A percentile compares a stretch with the other conserved stretches of the same genome.
Evolutionary conservation across 768 basidiomycete species (phyloP).

Genomic region (Suillus hirtellus): DNA sequence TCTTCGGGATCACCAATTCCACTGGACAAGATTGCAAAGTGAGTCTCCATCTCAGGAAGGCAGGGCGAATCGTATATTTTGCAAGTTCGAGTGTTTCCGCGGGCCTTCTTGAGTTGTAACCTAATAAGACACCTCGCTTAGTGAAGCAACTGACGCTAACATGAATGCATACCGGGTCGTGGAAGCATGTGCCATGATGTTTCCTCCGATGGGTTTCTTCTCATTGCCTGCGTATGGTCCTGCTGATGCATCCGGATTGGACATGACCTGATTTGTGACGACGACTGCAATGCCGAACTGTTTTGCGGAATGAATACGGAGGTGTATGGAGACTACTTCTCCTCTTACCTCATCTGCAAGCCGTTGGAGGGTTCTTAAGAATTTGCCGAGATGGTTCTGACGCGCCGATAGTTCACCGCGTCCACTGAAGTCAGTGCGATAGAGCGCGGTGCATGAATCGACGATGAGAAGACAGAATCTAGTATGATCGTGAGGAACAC

Average conservation of each 20-base stretch:
- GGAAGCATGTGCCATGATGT: constrained; percentile 98
- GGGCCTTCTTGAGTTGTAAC: constrained; percentile 87
- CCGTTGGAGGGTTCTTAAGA: constrained; percentile 88
- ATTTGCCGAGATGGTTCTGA: constrained; percentile 95
- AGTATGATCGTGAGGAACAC: constrained; percentile 1
- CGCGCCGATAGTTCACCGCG: constrained; percentile 93
- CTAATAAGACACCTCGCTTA: constrained; percentile 38
- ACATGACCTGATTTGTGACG: constrained; percentile 98
- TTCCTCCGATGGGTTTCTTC: constrained; percentile 98
- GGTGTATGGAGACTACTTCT: constrained; percentile 9
- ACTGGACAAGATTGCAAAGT: constrained; percentile 88
- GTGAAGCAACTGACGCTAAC: background rate
- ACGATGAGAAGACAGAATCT: constrained; percentile 97
- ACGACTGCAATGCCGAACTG: constrained; percentile 98
- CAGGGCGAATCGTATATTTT: constrained; percentile 99
- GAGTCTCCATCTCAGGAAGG: constrained; percentile 93
- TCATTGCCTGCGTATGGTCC: constrained; percentile 87
- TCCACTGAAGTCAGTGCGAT: constrained; percentile 94
- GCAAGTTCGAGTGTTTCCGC: constrained; percentile 90
- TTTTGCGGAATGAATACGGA: constrained; percentile 13
- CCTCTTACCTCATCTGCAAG: constrained; percentile 89
- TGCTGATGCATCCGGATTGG: constrained; percentile 93
- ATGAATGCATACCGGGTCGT: constrained; percentile 74
- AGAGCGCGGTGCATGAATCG: constrained; percentile 94
- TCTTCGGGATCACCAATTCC: constrained; percentile 97